Base-by-base conservation (phyloP, 441 rosid genomes). In the Mallotus japonicus region DNA sequence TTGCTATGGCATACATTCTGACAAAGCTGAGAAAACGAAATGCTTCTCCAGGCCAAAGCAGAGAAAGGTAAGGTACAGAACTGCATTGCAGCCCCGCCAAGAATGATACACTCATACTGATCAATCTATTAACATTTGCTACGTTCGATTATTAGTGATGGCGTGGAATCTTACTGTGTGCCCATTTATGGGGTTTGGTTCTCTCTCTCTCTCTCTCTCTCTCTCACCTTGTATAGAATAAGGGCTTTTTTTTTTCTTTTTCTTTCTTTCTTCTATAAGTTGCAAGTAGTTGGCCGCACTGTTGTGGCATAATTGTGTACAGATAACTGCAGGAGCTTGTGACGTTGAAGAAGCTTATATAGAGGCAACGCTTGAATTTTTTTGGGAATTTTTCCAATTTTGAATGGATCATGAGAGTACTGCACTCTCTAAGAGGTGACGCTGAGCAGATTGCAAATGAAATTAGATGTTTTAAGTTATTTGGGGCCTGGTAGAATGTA, bases 1-100 rank as follows among this genome's bases (percentile, higher is more conserved):
- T 91, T 67, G 94, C 88, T 14, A 68, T 90, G 79, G 98, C 94
- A 49, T 92, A 83, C 78, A 78, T 95, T 80, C 76, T 95, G 86
- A 84, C 93, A 3, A 95, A 92, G 87, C 81, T 91, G 80, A 80
- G 86, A 44, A 91, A 89, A 76, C 89, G 84, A 2, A 84, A 82
- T 42, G 79, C 85, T 72, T 80, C 83, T 17, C 72, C 81, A 64
- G 70, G 85, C 70, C 86, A 78, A 71, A 84, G 82, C 56, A 34
- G 75, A 71, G 82, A 54, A 76, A 62, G 72, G 57, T 72, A 65
- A 80, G 76, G 62, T 66, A 44, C 50, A 34, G 7, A 63, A 32
- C 65, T 47, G 14, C 70, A 46, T 44, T 50, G 28, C 34, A 42
- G 32, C 49, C 37, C 47, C 9, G 22, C 69, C 47, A 55, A 19